Evolutionary conservation across 768 basidiomycete species (phyloP).

Genomic region (Tephrocybe sp.): DNA sequence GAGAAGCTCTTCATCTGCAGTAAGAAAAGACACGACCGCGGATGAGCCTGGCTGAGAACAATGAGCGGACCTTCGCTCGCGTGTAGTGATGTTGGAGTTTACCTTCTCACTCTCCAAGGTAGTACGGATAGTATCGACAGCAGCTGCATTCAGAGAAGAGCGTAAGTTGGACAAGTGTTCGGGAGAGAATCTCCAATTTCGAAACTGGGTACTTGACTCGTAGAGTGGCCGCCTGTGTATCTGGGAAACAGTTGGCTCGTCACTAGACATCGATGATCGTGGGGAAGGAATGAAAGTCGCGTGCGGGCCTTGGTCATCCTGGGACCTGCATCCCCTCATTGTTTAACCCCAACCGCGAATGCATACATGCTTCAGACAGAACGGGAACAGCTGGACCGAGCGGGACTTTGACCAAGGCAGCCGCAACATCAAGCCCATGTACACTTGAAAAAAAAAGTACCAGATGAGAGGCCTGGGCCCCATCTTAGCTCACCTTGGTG

Average conservation of each 20-base stretch:
- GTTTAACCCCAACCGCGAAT: too few relatives aligned
- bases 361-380: too few relatives aligned
- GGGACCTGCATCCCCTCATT: not conserved
- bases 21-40: constrained; percentile 67
- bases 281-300: not conserved
- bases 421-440: too few relatives aligned
- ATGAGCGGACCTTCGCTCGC: constrained; percentile 14
- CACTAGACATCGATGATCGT: constrained; percentile 6
- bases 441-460: too few relatives aligned
- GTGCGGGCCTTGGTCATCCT: not conserved
- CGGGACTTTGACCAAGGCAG: too few relatives aligned
- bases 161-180: constrained; percentile 62
- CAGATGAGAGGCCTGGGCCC: too few relatives aligned
- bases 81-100: constrained; percentile 14
- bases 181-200: constrained; percentile 86
- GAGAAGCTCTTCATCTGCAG: constrained; percentile 78
- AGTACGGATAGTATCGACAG: constrained; percentile 71
- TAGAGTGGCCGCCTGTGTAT: constrained; percentile 50
- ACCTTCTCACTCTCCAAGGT: constrained; percentile 84
- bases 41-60: constrained; percentile 68
- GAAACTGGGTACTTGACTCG: constrained; percentile 77
- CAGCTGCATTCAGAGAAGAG: constrained; percentile 64
- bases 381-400: too few relatives aligned
- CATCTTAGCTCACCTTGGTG: too few relatives aligned
- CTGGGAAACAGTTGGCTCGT: constrained; percentile 1